Percentiles rank a stretch among this genome's conserved stretches.
phyloP scores from a whole-genome alignment of 768 basidiomycete genomes.

The Paxillus involutus region DNA sequence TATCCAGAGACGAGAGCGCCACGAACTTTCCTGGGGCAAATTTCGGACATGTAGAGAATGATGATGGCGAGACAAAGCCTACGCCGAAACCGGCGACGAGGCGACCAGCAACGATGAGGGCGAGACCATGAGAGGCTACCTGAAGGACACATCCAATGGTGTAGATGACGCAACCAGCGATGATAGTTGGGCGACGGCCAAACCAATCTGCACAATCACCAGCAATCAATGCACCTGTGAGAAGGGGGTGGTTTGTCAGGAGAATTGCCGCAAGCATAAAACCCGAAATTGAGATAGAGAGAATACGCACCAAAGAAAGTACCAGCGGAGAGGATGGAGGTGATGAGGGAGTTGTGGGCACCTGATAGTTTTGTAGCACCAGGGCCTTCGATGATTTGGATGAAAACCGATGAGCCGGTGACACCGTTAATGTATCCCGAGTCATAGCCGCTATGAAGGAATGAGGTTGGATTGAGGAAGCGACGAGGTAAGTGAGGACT shows the following conservation, averaged over 20 bases:
- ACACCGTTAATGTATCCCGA: constrained; percentile 79
- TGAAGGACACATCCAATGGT: constrained; percentile 66
- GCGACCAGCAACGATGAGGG: constrained; percentile 70
- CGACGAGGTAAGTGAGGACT: constrained; percentile 14
- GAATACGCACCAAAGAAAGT: constrained; percentile 65
- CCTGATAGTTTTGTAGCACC: constrained; percentile 37
- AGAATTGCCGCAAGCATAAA: background rate
- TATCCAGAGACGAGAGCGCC: constrained; percentile 69
- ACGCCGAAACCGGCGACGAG: constrained; percentile 81
- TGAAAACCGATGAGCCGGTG: constrained; percentile 43
- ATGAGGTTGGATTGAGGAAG: background rate
- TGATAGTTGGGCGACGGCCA: constrained; percentile 51
- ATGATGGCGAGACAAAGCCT: constrained; percentile 69
- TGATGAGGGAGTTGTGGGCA: constrained; percentile 49
- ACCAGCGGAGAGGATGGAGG: constrained; percentile 71
- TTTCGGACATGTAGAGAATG: constrained; percentile 59
- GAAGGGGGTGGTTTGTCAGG: constrained; percentile 3
- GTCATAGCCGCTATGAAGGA: constrained; percentile 57
- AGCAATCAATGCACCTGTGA: constrained; percentile 49
- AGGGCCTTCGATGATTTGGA: constrained; percentile 12
- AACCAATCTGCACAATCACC: constrained; percentile 54
- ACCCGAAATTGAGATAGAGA: constrained; percentile 21
- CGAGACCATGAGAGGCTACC: constrained; percentile 49
- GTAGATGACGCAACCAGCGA: constrained; percentile 51
- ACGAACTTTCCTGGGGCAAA: constrained; percentile 72